Conservation (phyloP, 2,329 filamentous ascomycete genomes). For the Fusarium nelsonii region DNA sequence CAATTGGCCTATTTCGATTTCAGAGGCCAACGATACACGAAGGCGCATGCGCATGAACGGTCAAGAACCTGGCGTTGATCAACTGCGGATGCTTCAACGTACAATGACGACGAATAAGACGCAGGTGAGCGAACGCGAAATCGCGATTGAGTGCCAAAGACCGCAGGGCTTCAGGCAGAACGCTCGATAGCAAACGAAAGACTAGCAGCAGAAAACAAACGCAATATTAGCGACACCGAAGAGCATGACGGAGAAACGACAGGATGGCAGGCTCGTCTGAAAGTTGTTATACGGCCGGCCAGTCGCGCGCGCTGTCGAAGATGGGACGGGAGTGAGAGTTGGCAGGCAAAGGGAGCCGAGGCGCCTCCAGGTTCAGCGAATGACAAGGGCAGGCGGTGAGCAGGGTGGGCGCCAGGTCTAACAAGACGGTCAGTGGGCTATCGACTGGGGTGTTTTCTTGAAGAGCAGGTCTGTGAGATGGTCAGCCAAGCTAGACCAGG, state of each 20-base stretch:
- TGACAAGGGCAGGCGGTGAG: constrained; percentile 48
- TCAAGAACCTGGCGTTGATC: constrained; percentile 32
- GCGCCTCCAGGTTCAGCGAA: constrained; percentile 39
- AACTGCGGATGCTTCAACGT: constrained; percentile 33
- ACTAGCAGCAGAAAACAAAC: constrained; percentile 46
- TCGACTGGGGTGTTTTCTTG: constrained; percentile 27
- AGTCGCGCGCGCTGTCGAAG: constrained; percentile 46
- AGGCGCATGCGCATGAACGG: constrained; percentile 41
- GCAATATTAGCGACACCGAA: constrained; percentile 40
- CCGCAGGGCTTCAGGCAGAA: constrained; percentile 35
- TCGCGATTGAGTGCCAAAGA: constrained; percentile 37
- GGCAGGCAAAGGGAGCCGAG: constrained; percentile 25
- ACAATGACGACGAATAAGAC: constrained; percentile 37
- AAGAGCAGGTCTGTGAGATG: constrained; percentile 42
- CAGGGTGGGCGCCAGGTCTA: constrained; percentile 37
- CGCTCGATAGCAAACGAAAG: constrained; percentile 39
- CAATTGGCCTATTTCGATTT: constrained; percentile 45
- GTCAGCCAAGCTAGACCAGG: constrained; percentile 39
- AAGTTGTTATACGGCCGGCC: constrained; percentile 45
- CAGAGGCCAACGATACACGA: constrained; percentile 31
- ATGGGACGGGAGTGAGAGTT: constrained; percentile 36
- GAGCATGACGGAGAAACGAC: constrained; percentile 47
- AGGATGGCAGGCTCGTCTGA: constrained; percentile 37
- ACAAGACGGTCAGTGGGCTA: constrained; percentile 41
- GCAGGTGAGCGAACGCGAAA: constrained; percentile 31